Percentiles rank a stretch among this genome's conserved stretches.
Evolutionary conservation across 768 basidiomycete genomes (phyloP).

Genomic region (Lactifluus piperatus): DNA sequence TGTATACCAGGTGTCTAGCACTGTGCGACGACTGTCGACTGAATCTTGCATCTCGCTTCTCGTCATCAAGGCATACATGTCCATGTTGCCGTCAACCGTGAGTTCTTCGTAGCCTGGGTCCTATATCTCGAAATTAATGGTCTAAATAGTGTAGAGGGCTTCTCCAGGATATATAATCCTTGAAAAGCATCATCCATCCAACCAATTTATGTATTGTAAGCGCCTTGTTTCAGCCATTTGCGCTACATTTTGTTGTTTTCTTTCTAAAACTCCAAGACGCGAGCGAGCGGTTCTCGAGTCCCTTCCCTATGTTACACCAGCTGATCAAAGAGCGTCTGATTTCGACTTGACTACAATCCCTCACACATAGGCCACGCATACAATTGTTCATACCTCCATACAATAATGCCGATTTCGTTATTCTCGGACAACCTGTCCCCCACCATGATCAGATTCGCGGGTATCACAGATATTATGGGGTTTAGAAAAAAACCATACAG

Average conservation of each 20-base stretch:
- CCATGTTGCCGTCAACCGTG: slow-evolving; percentile 53
- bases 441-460: too few species aligned
- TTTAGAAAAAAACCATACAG: too few species aligned
- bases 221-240: not conserved
- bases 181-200: slow-evolving; percentile 19
- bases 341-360: too few species aligned
- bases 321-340: too few species aligned
- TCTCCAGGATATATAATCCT: slow-evolving; percentile 55
- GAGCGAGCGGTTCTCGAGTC: too few species aligned
- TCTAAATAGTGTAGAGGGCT: slow-evolving; percentile 38
- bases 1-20: slow-evolving; percentile 34
- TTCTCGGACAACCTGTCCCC: too few species aligned
- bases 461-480: too few species aligned
- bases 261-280: too few species aligned
- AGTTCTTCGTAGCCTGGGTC: slow-evolving; percentile 11
- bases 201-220: not conserved
- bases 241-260: not conserved
- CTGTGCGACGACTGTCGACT: slow-evolving; percentile 61
- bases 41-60: slow-evolving; percentile 45
- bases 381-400: too few species aligned
- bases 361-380: too few species aligned
- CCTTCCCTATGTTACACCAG: too few species aligned
- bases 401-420: too few species aligned
- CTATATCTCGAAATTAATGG: not conserved
- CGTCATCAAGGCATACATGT: slow-evolving; percentile 52